Evolutionary conservation across 1,139 yeast genomes (phyloP).

Genomic region (Debaryomyces sp.): DNA sequence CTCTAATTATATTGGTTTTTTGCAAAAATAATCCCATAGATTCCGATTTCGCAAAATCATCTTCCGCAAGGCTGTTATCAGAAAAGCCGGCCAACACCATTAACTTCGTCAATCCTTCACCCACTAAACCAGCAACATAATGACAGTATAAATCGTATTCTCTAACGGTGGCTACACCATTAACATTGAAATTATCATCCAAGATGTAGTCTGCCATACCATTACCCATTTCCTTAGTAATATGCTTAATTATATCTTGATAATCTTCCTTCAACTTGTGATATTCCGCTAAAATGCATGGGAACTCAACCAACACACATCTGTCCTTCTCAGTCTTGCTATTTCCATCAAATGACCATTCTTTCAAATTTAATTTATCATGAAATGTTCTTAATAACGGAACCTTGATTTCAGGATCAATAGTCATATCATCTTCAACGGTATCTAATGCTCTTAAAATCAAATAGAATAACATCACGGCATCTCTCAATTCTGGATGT

Average conservation of each 20-base stretch:
- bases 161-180: slow-evolving; percentile 74
- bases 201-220: slow-evolving; percentile 96
- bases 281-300: slow-evolving; percentile 66
- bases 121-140: slow-evolving; percentile 97
- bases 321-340: slow-evolving; percentile 82
- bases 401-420: slow-evolving; percentile 69
- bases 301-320: slow-evolving; percentile 75
- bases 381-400: slow-evolving; percentile 75
- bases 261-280: slow-evolving; percentile 74
- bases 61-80: slow-evolving; percentile 49
- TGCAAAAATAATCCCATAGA: slow-evolving; percentile 96
- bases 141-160: slow-evolving; percentile 94
- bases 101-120: slow-evolving; percentile 89
- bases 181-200: slow-evolving; percentile 74
- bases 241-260: slow-evolving; percentile 76
- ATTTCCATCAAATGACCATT: slow-evolving; percentile 81
- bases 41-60: slow-evolving; percentile 62
- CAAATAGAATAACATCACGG: slow-evolving; percentile 80
- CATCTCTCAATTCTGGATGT: slow-evolving; percentile 85
- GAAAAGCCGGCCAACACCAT: slow-evolving; percentile 71
- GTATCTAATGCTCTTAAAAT: slow-evolving; percentile 92
- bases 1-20: slow-evolving; percentile 94
- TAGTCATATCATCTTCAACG: slow-evolving; percentile 93
- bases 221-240: slow-evolving; percentile 85
- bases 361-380: slow-evolving; percentile 58